Base-by-base conservation (phyloP, 164 flowering plant species). In the Dillenia turbinata region DNA sequence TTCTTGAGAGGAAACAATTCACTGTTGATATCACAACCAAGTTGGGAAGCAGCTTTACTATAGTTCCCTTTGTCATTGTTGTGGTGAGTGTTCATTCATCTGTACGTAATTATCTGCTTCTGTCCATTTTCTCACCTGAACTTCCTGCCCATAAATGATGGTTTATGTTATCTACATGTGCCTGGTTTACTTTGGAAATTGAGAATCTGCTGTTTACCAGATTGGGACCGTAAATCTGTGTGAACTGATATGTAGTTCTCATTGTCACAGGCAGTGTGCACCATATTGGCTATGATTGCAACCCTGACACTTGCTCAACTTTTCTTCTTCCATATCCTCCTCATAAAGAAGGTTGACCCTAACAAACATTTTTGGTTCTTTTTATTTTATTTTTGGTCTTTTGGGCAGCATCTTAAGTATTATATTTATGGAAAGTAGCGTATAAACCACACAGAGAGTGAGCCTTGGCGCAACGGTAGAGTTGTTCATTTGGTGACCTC, bases 241-340 rank as follows among this genome's bases (percentile, higher is more conserved):
- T 0, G 40, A 33, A 33, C 40, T 33, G 40, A 33, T 26, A 26
- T 33, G 40, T 9, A 8, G 9, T 15, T 52, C 22, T 0, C 6
- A 1, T 52, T 54, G 10, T 74, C 50, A 68, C 84, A 95, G 99
- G 93, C 85, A 13, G 71, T 89, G 17, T 95, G 99, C 79, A 88
- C 97, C 54, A 73, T 91, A 61, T 75, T 95, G 82, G 99, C 97
- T 9, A 84, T 95, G 96, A 79, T 88, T 69, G 97, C 99, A 5
- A 91, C 97, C 52, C 72, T 95, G 51, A 97, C 99, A 11, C 85
- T 95, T 60, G 90, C 86, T 52, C 99, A 95, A 70, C 97, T 95
- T 26, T 87, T 95, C 83, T 95, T 86, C 85, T 95, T 95, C 76
- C 99, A 95, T 73, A 87, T 95, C 67, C 99, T 95, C 58, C 89